Evolutionary conservation across 306 rosid genomes (phyloP), one percentile per base, ranked within the genome.

Genomic region (Senna siamea): DNA sequence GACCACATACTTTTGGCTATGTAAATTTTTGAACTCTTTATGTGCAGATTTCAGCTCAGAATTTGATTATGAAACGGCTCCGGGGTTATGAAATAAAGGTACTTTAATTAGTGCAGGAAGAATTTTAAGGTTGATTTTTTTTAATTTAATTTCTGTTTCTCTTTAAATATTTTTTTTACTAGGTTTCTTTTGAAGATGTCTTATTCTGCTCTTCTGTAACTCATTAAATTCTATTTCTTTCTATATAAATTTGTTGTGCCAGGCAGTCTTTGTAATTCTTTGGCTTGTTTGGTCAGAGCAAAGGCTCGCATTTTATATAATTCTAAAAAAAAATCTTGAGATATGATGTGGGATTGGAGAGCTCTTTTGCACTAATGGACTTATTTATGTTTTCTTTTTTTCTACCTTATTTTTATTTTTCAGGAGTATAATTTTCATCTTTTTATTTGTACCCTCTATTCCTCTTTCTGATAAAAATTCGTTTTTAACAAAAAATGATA

Each of bases 41-140:
- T 76, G 68, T 85, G 86, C 89, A 93, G 98, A 84, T 93, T 77
- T 54, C 72, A 44, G 82, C 84, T 58, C 98, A 93, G 79, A 91
- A 89, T 78, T 86, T 93, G 88, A 78, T 82, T 14, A 87, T 93
- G 97, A 93, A 89, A 76, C 89, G 96, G 54, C 90, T 93, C 44
- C 89, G 86, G 3, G 98, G 98, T 52, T 66, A 82, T 85, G 97
- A 93, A 85, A 93, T 93, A 80, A 93, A 86, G 98, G 98, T 93
- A 78, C 73, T 80, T 63, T 35, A 8, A 5, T 35, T 34, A 7
- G 66, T 35, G 14, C 5, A 48, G 3, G 18, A 46, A 28, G 37
- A 22, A 38, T 7, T 32, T 59, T 30, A 32, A 15, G 22, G 23
- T 15, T 59, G 17, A 22, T 8, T 20, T 22, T 10, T 53, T 53